A percentile compares a stretch with the other conserved stretches of the same genome.
Conservation (phyloP, 768 basidiomycete species). For the Saitozyma podzolica region DNA sequence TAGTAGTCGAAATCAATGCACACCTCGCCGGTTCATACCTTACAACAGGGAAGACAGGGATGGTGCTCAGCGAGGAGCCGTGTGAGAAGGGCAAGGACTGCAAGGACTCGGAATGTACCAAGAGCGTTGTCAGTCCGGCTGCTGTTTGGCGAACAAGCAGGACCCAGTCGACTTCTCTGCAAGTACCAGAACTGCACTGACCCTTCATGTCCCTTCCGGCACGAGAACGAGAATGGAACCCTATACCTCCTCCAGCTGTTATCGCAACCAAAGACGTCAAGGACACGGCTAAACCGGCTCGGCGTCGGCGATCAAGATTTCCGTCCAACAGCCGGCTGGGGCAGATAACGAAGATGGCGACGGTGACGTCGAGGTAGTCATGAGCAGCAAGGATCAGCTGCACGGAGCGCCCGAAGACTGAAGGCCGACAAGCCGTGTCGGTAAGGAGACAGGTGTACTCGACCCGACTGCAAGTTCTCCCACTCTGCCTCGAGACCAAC, state of each 20-base stretch:
- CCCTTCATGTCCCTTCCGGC: slow-evolving; percentile 51
- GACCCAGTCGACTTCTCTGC: slow-evolving; percentile 47
- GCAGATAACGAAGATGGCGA: slow-evolving; percentile 40
- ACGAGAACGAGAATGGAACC: slow-evolving; percentile 49
- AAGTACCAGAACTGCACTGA: slow-evolving; percentile 53
- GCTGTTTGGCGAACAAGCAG: slow-evolving; percentile 59
- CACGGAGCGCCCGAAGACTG: slow-evolving; percentile 39
- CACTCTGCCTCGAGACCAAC: slow-evolving; percentile 65
- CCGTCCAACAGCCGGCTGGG: slow-evolving; percentile 3
- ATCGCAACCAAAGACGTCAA: slow-evolving; percentile 31
- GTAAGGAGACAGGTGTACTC: slow-evolving; percentile 82
- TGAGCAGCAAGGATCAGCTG: slow-evolving; percentile 39
- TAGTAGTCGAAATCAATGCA: too few species aligned
- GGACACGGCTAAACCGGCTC: slow-evolving; percentile 5
- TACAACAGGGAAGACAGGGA: slow-evolving; percentile 87
- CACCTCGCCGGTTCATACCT: too few species aligned
- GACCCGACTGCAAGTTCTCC: slow-evolving; percentile 78
- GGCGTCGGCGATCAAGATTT: slow-evolving; percentile 7
- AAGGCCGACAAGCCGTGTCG: slow-evolving; percentile 61
- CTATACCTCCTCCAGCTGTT: slow-evolving; percentile 49
- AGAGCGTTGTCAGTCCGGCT: slow-evolving; percentile 86
- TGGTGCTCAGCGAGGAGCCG: slow-evolving; percentile 89
- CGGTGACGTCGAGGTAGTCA: slow-evolving; percentile 46
- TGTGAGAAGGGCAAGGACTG: slow-evolving; percentile 88
- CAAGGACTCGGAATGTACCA: slow-evolving; percentile 89